These are phyloP conservation scores for Yarrowia sp. DNA, from an alignment of 805 yeast species.

Conservation along the genomic window DNA sequence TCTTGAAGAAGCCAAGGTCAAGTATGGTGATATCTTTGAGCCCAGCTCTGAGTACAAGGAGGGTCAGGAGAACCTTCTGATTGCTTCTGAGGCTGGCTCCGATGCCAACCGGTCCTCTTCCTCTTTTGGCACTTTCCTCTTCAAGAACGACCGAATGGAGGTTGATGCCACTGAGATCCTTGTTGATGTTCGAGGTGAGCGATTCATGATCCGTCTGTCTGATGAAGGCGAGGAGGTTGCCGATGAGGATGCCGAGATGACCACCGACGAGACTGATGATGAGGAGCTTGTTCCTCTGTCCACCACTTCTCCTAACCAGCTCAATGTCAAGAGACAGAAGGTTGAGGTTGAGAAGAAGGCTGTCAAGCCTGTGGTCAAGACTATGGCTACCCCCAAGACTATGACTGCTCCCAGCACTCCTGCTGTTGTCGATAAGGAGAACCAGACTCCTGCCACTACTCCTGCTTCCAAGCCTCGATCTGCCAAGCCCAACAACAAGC, in stretches of 20 bases:
- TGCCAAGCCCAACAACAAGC: not conserved
- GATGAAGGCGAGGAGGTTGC: conserved; percentile 47
- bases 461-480: not conserved
- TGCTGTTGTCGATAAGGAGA: not conserved
- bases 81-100: not conserved
- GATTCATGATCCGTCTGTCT: conserved; percentile 51
- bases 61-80: conserved; percentile 3
- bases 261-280: conserved; percentile 44
- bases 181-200: conserved; percentile 69
- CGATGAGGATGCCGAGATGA: conserved; percentile 16
- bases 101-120: not conserved
- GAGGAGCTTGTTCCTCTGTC: conserved; percentile 31
- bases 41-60: not conserved
- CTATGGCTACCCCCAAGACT: not conserved
- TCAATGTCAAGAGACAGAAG: conserved; percentile 8
- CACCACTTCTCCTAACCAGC: not conserved
- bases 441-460: not conserved
- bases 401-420: not conserved
- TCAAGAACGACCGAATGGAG: conserved; percentile 21
- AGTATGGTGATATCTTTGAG: conserved; percentile 25
- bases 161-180: conserved; percentile 47
- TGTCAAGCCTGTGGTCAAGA: not conserved
- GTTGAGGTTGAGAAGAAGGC: not conserved
- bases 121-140: conserved; percentile 11
- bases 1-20: conserved; percentile 18